Evolutionary conservation across 108 stramenopile species (phyloP).

Genomic region (Aurantiochytrium sp.): DNA sequence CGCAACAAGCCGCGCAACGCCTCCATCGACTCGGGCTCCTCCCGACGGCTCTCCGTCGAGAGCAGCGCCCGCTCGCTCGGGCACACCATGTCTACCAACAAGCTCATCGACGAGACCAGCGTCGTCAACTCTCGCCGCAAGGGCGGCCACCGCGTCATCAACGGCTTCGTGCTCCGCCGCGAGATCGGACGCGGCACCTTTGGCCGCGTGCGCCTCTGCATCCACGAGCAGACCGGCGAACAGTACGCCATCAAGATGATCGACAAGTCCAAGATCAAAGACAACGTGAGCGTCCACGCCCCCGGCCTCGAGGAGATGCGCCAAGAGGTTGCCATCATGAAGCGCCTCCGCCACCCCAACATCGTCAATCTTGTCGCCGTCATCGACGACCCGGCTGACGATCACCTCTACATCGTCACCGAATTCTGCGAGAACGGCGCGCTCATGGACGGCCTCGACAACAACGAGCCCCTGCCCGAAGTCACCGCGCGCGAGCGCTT

Average conservation of each 20-base stretch:
- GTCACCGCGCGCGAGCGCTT: background rate
- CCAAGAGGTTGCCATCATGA: slow-evolving; percentile 61
- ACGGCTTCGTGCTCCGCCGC: slow-evolving; percentile 26
- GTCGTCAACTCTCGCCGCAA: background rate
- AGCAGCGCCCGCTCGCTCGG: background rate
- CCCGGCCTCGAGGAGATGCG: slow-evolving; percentile 55
- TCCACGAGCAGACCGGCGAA: background rate
- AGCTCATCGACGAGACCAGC: background rate
- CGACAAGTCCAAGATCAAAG: slow-evolving; percentile 49
- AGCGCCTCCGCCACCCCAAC: slow-evolving; percentile 54
- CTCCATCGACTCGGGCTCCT: background rate
- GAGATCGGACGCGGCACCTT: slow-evolving; percentile 32
- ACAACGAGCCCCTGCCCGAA: slow-evolving; percentile 20
- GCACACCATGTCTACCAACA: background rate
- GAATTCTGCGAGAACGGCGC: slow-evolving; percentile 57
- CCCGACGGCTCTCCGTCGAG: background rate
- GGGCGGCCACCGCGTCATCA: background rate
- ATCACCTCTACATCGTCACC: slow-evolving; percentile 52
- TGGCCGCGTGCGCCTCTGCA: slow-evolving; percentile 26
- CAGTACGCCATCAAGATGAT: slow-evolving; percentile 55
- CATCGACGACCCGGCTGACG: slow-evolving; percentile 53
- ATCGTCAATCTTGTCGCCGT: slow-evolving; percentile 54
- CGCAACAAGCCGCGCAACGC: background rate
- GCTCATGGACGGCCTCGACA: slow-evolving; percentile 52
- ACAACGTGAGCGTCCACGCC: background rate